Conservation (phyloP, 1,284 basidiomycete genomes). For the Retiboletus flavoniger region DNA sequence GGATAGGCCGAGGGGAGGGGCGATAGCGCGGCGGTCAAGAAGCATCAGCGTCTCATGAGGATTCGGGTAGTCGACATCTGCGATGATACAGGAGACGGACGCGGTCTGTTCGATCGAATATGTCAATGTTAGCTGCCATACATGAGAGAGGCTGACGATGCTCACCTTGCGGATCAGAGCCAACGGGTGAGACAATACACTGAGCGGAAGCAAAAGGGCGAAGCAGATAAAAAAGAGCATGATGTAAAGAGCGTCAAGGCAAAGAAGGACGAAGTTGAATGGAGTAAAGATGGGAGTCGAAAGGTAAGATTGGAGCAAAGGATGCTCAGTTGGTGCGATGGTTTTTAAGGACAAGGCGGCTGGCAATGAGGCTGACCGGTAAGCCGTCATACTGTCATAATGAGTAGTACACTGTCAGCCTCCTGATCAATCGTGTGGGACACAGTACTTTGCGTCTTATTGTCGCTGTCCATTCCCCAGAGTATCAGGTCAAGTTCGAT, state of each 20-base stretch:
- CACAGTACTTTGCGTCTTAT: neutral
- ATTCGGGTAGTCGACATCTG: slow-evolving; percentile 26
- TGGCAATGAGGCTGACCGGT: slow-evolving; percentile 15
- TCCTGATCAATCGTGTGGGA: neutral
- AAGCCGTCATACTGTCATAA: neutral
- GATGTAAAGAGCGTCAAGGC: slow-evolving; percentile 9
- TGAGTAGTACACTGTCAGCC: neutral
- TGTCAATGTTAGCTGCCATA: slow-evolving; percentile 2
- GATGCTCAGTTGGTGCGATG: neutral
- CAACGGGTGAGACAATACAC: slow-evolving; percentile 20
- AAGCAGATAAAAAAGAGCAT: slow-evolving; percentile 25
- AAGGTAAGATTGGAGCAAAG: neutral
- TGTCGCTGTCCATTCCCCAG: neutral
- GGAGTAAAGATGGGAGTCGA: neutral
- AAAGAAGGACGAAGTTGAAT: neutral
- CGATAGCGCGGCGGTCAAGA: slow-evolving; percentile 22
- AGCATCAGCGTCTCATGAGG: slow-evolving; percentile 25
- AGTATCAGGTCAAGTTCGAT: too few relatives aligned
- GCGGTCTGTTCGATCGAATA: slow-evolving; percentile 4
- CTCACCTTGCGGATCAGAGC: slow-evolving; percentile 10
- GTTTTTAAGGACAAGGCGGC: slow-evolving; percentile 12
- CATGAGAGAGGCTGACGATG: neutral
- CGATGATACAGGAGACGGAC: slow-evolving; percentile 24
- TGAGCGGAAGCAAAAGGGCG: slow-evolving; percentile 24
- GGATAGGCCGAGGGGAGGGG: slow-evolving; percentile 27